Conservation (phyloP, 371 early-diverging fungal species). For the Parasitella parasitica region DNA sequence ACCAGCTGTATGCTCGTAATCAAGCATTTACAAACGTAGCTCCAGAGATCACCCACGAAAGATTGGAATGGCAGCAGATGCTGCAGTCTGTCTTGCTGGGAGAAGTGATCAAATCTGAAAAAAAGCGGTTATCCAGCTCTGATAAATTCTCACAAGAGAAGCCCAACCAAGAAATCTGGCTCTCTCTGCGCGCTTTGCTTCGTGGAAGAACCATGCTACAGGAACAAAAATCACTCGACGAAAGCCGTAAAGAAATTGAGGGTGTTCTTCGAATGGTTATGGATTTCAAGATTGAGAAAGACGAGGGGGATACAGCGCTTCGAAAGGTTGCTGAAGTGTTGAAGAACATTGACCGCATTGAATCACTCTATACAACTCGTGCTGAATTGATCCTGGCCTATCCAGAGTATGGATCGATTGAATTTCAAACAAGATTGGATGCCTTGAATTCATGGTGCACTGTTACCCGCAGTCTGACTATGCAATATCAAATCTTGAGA, state of each 20-base stretch:
- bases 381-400: conserved; percentile 66
- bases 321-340: conserved; percentile 69
- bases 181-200: conserved; percentile 68
- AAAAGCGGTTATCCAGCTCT: conserved; percentile 64
- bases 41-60: conserved; percentile 65
- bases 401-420: conserved; percentile 67
- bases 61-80: conserved; percentile 85
- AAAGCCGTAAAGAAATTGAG: conserved; percentile 65
- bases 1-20: conserved; percentile 36
- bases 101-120: conserved; percentile 85
- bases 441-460: conserved; percentile 81
- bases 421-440: conserved; percentile 70
- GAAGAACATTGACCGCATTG: conserved; percentile 73
- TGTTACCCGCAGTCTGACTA: conserved; percentile 68
- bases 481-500: conserved; percentile 72
- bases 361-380: conserved; percentile 75
- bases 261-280: conserved; percentile 64
- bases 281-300: conserved; percentile 59
- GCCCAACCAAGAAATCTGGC: conserved; percentile 73
- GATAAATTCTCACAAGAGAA: conserved; percentile 52
- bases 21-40: conserved; percentile 35
- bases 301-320: conserved; percentile 41
- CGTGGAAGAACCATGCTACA: conserved; percentile 63
- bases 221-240: conserved; percentile 70
- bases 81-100: conserved; percentile 81